Percentiles rank a stretch among this genome's conserved stretches.
phyloP scores from a whole-genome alignment of 176 grass and related monocot species.

The Phyllostachys edulis region DNA sequence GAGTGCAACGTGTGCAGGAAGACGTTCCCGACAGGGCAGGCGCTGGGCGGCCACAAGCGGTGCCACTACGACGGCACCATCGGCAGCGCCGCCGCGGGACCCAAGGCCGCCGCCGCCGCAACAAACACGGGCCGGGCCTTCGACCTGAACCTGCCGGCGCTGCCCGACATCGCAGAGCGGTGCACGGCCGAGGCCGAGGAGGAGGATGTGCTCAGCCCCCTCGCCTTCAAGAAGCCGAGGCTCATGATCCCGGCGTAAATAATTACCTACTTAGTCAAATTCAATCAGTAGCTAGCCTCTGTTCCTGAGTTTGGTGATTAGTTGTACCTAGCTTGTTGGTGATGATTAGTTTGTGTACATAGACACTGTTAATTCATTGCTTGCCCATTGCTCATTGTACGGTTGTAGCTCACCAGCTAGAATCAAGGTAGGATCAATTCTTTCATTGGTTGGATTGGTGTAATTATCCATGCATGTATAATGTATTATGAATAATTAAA shows the following conservation, averaged over 20 bases:
- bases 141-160: slow-evolving; percentile 76
- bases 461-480: background rate
- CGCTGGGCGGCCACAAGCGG: slow-evolving; percentile 87
- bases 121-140: slow-evolving; percentile 27
- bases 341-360: slow-evolving; percentile 15
- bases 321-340: background rate
- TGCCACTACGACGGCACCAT: slow-evolving; percentile 82
- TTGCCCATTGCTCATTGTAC: slow-evolving; percentile 1
- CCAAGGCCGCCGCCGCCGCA: background rate
- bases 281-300: background rate
- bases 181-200: slow-evolving; percentile 35
- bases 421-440: background rate
- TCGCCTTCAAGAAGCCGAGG: slow-evolving; percentile 79
- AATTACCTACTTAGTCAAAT: background rate
- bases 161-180: slow-evolving; percentile 40
- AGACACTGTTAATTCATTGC: background rate
- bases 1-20: slow-evolving; percentile 80
- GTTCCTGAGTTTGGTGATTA: background rate
- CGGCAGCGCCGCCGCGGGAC: slow-evolving; percentile 36
- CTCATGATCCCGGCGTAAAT: slow-evolving; percentile 54
- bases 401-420: background rate
- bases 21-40: slow-evolving; percentile 78
- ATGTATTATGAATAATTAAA: background rate
- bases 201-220: slow-evolving; percentile 80
- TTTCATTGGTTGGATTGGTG: slow-evolving; percentile 27